Evolutionary conservation across 2,329 filamentous ascomycete species (phyloP).

Genomic region (Hypoxylon sp.): DNA sequence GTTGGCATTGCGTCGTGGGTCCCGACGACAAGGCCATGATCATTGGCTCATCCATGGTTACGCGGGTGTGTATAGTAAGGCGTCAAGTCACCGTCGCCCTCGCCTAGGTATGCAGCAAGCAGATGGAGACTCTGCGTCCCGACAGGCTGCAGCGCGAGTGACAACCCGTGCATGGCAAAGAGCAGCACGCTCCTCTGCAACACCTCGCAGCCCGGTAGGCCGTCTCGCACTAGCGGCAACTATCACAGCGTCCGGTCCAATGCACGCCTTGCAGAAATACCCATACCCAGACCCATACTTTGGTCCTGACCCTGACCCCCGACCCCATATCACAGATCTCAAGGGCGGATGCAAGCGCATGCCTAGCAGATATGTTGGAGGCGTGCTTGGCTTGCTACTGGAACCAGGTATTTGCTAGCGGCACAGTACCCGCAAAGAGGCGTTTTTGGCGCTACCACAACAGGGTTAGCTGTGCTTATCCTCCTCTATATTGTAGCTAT

Average conservation of each 20-base stretch:
- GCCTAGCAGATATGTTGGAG: slow-evolving; percentile 31
- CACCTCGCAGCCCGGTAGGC: slow-evolving; percentile 35
- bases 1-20: slow-evolving; percentile 42
- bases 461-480: slow-evolving; percentile 33
- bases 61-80: slow-evolving; percentile 29
- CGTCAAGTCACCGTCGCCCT: slow-evolving; percentile 22
- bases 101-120: slow-evolving; percentile 29
- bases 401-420: slow-evolving; percentile 36
- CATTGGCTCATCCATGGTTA: slow-evolving; percentile 33
- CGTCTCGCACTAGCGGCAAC: slow-evolving; percentile 37
- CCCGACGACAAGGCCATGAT: slow-evolving; percentile 31
- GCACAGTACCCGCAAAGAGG: slow-evolving; percentile 41
- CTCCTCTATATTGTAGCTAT: slow-evolving; percentile 38
- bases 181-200: slow-evolving; percentile 29
- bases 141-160: slow-evolving; percentile 33
- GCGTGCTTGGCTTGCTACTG: slow-evolving; percentile 33
- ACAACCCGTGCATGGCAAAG: slow-evolving; percentile 29
- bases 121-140: slow-evolving; percentile 30
- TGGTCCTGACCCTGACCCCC: slow-evolving; percentile 21
- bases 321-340: slow-evolving; percentile 35
- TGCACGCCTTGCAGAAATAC: slow-evolving; percentile 38
- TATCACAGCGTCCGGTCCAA: slow-evolving; percentile 27
- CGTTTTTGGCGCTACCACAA: slow-evolving; percentile 36
- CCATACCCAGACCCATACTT: slow-evolving; percentile 38
- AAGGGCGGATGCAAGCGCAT: slow-evolving; percentile 35